A percentile compares a stretch with the other conserved stretches of the same genome.
Conservation (phyloP, 495 filamentous ascomycete genomes). For the Neurospora discreta region DNA sequence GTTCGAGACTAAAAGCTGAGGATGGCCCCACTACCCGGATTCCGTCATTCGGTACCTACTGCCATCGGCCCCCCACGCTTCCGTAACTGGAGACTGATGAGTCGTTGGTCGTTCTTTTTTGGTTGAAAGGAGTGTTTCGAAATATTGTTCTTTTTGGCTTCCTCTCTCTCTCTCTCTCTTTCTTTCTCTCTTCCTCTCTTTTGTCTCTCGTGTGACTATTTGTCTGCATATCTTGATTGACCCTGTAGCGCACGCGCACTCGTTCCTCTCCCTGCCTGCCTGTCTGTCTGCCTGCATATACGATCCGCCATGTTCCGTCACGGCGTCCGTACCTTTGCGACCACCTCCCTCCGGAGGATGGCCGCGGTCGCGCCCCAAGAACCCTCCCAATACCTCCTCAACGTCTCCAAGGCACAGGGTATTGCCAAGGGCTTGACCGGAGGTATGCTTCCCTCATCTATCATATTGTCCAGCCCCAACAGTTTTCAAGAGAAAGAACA, state of each 20-base stretch:
- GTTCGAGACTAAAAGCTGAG: background rate
- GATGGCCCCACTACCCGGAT: background rate
- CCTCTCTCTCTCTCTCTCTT: background rate
- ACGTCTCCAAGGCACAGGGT: conserved; percentile 73
- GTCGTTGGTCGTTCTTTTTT: background rate
- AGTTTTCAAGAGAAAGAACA: background rate
- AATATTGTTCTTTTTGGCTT: background rate
- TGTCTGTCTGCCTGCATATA: background rate
- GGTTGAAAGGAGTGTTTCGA: background rate
- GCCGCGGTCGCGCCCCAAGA: conserved; percentile 14
- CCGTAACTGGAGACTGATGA: background rate
- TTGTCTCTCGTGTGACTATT: background rate
- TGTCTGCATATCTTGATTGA: background rate
- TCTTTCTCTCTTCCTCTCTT: background rate
- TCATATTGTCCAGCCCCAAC: background rate
- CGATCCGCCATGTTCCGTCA: conserved; percentile 38
- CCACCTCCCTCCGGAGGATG: conserved; percentile 30
- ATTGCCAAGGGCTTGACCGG: conserved; percentile 72
- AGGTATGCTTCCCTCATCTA: conserved; percentile 42
- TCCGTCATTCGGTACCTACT: background rate
- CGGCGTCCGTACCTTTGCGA: conserved; percentile 38
- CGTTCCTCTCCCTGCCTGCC: background rate
- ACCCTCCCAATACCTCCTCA: conserved; percentile 26
- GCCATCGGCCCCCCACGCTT: background rate
- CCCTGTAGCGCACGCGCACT: background rate